A percentile compares a stretch with the other conserved stretches of the same genome.
Evolutionary conservation across 352 stramenopile genomes (phyloP).

Genomic region (Globisporangium okanoganense): DNA sequence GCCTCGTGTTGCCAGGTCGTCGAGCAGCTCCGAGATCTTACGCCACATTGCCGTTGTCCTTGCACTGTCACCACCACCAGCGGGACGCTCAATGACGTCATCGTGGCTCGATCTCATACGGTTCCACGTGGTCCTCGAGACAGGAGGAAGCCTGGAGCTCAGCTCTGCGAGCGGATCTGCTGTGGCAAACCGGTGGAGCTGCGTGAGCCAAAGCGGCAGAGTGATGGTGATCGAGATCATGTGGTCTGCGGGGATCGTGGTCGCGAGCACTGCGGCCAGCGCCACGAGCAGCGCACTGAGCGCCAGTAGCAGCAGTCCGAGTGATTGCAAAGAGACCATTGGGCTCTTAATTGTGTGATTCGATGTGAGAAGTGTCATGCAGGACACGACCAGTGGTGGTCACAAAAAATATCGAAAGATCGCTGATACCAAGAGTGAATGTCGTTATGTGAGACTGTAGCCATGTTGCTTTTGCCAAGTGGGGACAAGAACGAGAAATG

Average conservation of each 20-base stretch:
- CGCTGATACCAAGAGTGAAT: neutral
- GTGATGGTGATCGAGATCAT: neutral
- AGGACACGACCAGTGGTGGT: neutral
- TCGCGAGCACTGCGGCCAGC: neutral
- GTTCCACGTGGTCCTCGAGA: neutral
- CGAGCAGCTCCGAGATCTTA: neutral
- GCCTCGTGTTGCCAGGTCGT: neutral
- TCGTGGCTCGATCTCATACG: neutral
- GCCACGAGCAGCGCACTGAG: neutral
- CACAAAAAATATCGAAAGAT: conserved; percentile 9
- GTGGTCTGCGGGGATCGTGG: neutral
- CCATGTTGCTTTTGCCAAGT: neutral
- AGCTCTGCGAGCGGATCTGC: neutral
- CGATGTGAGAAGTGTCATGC: neutral
- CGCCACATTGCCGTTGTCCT: neutral
- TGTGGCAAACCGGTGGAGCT: conserved; percentile 1
- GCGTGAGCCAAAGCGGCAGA: neutral
- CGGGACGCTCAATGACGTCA: no score
- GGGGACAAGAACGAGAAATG: neutral
- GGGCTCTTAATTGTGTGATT: neutral
- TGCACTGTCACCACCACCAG: neutral
- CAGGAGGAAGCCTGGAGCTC: neutral
- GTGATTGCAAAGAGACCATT: neutral
- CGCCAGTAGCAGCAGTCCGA: neutral
- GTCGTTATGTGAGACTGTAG: neutral